Base-by-base conservation (phyloP, 495 filamentous ascomycete genomes). In the Glutinoglossum americanum region DNA sequence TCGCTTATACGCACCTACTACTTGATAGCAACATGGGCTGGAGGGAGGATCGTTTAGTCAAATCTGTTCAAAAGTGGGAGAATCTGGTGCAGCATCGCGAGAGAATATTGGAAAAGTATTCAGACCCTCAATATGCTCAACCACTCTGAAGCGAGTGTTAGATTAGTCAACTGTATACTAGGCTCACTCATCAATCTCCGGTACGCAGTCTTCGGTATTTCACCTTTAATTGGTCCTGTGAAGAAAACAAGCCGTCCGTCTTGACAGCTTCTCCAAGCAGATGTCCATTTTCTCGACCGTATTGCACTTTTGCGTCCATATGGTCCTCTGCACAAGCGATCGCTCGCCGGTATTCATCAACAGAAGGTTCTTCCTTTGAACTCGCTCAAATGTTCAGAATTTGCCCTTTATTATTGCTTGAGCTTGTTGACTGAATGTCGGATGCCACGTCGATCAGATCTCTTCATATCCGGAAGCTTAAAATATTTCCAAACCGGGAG, bases 1-100 rank as follows among this genome's bases (percentile, higher is more conserved):
- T 94, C 71, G 82, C 85, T 26, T 98, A 94, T 68, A 88, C 86
- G n/a, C 77, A 90, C 66, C 66, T 94, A 21, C 74, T 96, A 32
- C 65, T 93, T 59, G 77, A 83, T 60, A 70, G 76, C 9, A 62
- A 60, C 2, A 65, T 83, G 62, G 74, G 69, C 3, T 87, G 82
- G 84, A 41, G 57, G 23, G 69, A 35, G 30, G 41, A 32, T 33
- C 27, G 25, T 28, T 35, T 59, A n/a, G 39, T 55, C 11, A 33
- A 55, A 45, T 25, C 48, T 4, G 45, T 59, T 30, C 21, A 25
- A 13, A 74, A 71, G 60, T 70, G 73, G 32, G 59, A 62, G 1
- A 66, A 67, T 60, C 60, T 73, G 30, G 61, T 66, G 23, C 37
- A 54, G 13, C 71, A 73, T 55, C 66, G 62, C 21, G 45, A 61